Evolutionary conservation across 179 eudicot species (phyloP).

Genomic region (Silene coronaria): DNA sequence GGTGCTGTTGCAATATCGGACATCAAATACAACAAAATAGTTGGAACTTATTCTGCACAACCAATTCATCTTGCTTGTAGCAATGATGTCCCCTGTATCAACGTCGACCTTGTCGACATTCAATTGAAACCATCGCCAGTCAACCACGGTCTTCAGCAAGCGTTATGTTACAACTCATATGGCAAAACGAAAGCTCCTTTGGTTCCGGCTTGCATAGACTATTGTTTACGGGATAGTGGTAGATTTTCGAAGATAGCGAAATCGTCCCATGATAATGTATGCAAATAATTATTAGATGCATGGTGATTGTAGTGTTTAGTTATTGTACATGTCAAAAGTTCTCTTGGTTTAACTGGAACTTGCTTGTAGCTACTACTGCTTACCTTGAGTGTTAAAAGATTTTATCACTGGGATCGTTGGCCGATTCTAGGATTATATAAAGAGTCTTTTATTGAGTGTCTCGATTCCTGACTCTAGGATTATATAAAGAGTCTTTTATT

Average conservation of each 20-base stretch:
- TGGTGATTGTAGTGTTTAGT: background rate
- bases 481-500: too few species aligned
- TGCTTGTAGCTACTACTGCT: too few species aligned
- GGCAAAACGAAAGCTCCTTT: conserved; percentile 29
- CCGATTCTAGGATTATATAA: too few species aligned
- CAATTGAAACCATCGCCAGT: conserved; percentile 26
- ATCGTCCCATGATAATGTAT: conserved; percentile 8
- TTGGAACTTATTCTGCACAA: conserved; percentile 52
- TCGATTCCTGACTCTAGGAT: too few species aligned
- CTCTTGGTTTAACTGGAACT: too few species aligned
- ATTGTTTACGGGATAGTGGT: conserved; percentile 25
- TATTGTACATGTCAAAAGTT: background rate
- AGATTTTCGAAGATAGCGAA: conserved; percentile 13
- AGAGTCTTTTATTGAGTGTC: background rate
- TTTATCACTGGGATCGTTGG: too few species aligned
- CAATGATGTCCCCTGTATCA: conserved; percentile 49
- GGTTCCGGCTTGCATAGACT: conserved; percentile 28
- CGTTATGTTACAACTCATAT: conserved; percentile 27
- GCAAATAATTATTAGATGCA: conserved; percentile 11
- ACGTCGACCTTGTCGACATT: conserved; percentile 43
- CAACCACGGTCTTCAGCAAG: conserved; percentile 26
- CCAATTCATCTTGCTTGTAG: conserved; percentile 72
- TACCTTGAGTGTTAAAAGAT: too few species aligned
- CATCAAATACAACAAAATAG: conserved; percentile 39
- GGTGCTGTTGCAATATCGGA: conserved; percentile 55